Base-by-base conservation (phyloP, 495 filamentous ascomycete species). In the Copromyces sp. region DNA sequence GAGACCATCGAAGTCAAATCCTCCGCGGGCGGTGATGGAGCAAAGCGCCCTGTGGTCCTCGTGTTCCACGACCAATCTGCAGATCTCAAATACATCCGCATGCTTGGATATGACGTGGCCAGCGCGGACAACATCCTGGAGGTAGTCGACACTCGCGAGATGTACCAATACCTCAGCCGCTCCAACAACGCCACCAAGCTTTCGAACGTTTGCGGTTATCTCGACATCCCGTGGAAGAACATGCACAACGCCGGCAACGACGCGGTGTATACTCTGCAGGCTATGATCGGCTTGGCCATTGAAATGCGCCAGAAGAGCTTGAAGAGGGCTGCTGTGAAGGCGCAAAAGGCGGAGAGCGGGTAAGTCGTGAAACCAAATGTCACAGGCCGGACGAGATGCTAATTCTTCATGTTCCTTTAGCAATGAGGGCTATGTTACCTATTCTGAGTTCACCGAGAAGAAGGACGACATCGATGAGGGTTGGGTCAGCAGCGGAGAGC, bases 231-330 rank as follows among this genome's bases (percentile, higher is more conserved):
- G 2, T 86, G 81, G 7, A 86, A 85, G 82, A 82, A 94, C 75
- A 82, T 94, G 59, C 95, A 99, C 81, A 98, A 98, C 76, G 95
- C 91, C 4, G 89, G 95, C n/a, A 99, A 99, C 78, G 95, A 99
- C 78, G 95, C 95, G 5, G 88, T 88, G 7, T 97, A 92, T 79
- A 95, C 95, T 0, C 77, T 98, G 73, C 88, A 90, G 73, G 91
- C 88, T 38, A 86, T 97, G 84, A 78, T 98, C 12, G 86, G 82
- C 14, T 86, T 97, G 74, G 84, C 87, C 61, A 78, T 93, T 73
- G 84, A 81, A 76, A 77, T 72, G 69, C 72, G 79, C 1, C 40
- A 68, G 68, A 61, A 41, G 70, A 77, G 76, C 20, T 45, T 76
- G 16, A 24, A 69, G 44, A 47, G 45, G n/a, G 40, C 41, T 37